Evolutionary conservation across 495 filamentous ascomycete genomes (phyloP), one percentile per base, ranked within the genome.

Genomic region (Neurospora sp.): DNA sequence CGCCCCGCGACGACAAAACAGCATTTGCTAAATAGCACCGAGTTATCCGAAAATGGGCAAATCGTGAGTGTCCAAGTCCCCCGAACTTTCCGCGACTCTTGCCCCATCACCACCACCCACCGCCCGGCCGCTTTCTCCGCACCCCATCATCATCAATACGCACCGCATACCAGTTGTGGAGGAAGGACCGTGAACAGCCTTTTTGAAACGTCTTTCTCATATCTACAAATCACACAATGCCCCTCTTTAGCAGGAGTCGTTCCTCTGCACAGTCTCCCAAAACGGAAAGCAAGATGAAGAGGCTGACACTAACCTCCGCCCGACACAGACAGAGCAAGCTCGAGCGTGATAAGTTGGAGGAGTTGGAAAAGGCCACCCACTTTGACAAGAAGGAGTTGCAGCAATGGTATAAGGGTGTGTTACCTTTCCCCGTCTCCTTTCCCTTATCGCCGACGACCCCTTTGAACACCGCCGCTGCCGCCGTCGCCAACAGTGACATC

Each of bases 341-440:
- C 77, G 97, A 94, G 48, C 93, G 94, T 77, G 90, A 96, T 79
- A 94, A 98, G 85, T 90, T 99, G 75, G 89, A 89, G 69, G 96
- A 99, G 83, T 89, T 99, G 76, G 94, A 98, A 80, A 93, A 91
- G 85, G 92, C 93, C 70, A 99, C 96, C 31, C 93, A 98, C 82
- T 99, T 99, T 78, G 96, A 99, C 85, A 98, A 98, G 90, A 99
- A 98, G 85, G 96, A 99, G 82, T 83, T 99, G 76, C 96, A 99
- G 82, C 96, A 98, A 92, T 99, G 96, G 96, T 99, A 99, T 82
- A 98, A 98, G 86, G 96, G 96, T 97, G 73, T 42, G 85, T 80
- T 53, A 22, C 42, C 40, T 42, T 14, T 35, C 68, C 16, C 27
- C 16, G 20, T 44, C 40, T 22, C 35, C n/a, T 31, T 38, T 40